Evolutionary conservation across 1,284 basidiomycete species (phyloP), one percentile per base, ranked within the genome.

Genomic region (Peniophora sp.): DNA sequence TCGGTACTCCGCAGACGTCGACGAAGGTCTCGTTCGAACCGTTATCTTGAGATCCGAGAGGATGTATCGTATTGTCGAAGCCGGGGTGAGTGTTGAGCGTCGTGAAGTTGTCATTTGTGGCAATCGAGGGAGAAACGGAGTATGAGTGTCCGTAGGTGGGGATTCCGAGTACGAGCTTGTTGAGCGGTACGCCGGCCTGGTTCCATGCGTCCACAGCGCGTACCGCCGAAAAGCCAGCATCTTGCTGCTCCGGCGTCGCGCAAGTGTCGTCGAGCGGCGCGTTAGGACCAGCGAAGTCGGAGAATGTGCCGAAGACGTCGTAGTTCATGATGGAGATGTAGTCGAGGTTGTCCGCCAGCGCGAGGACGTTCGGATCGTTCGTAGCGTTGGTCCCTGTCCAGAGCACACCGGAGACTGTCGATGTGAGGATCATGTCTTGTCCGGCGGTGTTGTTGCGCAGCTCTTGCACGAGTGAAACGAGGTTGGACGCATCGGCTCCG

Each of bases 241-340:
- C 70, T 51, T 83, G 85, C 55, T 81, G 69, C 1, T 65, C 67
- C 1, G 75, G 60, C 46, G 81, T 69, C 2, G 81, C 78, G 64
- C 92, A 95, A 0, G 77, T 75, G 64, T 95, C 83, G 51, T 83
- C 73, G 24, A 96, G 73, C 14, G 92, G 91, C 2, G 91, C 83
- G 65, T 92, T 91, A n/a, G 92, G 80, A 3, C 91, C 76, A 27
- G 72, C 66, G 11, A 59, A 55, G 32, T 67, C 74, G 72, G 72
- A 67, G 46, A 24, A 46, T 62, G 74, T 68, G 56, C 85, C 76
- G 74, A 76, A 88, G 50, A 92, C 72, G 62, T 94, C 92, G 68
- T 94, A 94, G 70, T 89, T 90, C 91, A 95, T 95, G 61, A 94
- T 75, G 47, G 83, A 71, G 54, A 95, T 81, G 71, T 83, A 89